Percentiles rank a stretch among this genome's conserved stretches.
Conservation (phyloP, 2,329 filamentous ascomycete genomes). For the Fusarium sublunatum region DNA sequence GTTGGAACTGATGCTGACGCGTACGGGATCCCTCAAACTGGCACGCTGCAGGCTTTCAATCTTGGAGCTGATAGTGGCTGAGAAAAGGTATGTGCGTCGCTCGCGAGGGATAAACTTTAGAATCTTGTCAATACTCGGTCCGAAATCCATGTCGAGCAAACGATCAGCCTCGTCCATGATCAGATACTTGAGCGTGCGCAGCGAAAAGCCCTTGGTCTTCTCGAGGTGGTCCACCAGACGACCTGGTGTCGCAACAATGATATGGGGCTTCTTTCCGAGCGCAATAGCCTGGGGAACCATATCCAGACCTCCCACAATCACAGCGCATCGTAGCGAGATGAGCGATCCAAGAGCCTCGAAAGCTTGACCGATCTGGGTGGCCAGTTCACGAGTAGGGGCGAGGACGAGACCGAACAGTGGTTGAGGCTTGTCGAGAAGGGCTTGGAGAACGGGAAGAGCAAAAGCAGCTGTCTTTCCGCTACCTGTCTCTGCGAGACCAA, state of each 20-base stretch:
- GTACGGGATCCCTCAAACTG: constrained; percentile 83
- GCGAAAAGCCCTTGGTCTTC: constrained; percentile 94
- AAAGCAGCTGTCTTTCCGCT: constrained; percentile 97
- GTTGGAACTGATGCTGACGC: constrained; percentile 82
- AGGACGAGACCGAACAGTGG: constrained; percentile 89
- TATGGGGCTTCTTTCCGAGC: constrained; percentile 94
- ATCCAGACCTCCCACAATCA: constrained; percentile 93
- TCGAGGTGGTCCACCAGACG: constrained; percentile 91
- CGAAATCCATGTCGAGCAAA: constrained; percentile 93
- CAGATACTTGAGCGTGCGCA: constrained; percentile 84
- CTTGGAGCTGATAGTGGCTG: constrained; percentile 92
- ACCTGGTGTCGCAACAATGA: constrained; percentile 92
- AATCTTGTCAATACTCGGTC: constrained; percentile 91
- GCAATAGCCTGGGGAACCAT: constrained; percentile 94
- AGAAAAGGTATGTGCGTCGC: constrained; percentile 87
- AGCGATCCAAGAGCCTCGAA: constrained; percentile 89
- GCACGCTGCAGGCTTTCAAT: constrained; percentile 93
- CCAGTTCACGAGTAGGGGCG: constrained; percentile 92
- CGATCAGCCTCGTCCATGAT: constrained; percentile 97
- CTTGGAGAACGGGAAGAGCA: constrained; percentile 90
- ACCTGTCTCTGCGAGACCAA: constrained; percentile 94
- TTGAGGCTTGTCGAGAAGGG: constrained; percentile 87
- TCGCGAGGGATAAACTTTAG: constrained; percentile 86
- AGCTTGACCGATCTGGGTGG: constrained; percentile 87
- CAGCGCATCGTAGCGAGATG: constrained; percentile 87